phyloP scores from a whole-genome alignment of 2,329 filamentous ascomycete genomes.

The Fusarium incarnatum region DNA sequence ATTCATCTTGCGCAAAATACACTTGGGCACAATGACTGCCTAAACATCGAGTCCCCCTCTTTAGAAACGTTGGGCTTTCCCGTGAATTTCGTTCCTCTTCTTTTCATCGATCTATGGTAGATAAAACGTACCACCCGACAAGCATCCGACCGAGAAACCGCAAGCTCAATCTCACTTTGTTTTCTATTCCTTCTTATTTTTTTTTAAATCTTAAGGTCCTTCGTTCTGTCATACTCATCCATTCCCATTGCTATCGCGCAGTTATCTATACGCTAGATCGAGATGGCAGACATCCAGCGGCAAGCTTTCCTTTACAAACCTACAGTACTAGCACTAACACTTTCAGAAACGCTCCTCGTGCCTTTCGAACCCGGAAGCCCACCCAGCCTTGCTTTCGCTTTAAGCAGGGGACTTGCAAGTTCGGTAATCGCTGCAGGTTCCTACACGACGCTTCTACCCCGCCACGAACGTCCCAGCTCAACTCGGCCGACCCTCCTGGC shows the following conservation, averaged over 20 bases:
- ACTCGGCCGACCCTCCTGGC: not conserved
- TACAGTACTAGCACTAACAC: not conserved
- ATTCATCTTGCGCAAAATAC: not conserved
- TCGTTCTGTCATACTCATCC: not conserved
- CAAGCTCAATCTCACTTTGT: not conserved
- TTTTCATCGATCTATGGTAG: not conserved
- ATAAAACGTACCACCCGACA: not conserved
- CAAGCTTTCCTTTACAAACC: not conserved
- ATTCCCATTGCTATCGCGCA: not conserved
- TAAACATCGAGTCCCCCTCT: not conserved
- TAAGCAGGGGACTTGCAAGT: not conserved
- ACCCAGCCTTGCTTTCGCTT: not conserved
- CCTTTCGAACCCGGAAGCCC: not conserved
- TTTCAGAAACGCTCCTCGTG: not conserved
- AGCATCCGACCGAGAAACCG: not conserved
- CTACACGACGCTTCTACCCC: not conserved
- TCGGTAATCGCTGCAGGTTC: not conserved
- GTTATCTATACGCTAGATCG: not conserved
- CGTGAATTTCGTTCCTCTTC: not conserved
- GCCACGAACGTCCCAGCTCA: not conserved
- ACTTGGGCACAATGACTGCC: not conserved
- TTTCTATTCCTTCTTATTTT: not conserved
- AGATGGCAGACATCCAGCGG: not conserved
- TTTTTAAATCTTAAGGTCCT: not conserved
- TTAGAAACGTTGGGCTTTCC: not conserved